Conservation (phyloP, 2,329 filamentous ascomycete genomes). For the Gliomastix tumulicola region DNA sequence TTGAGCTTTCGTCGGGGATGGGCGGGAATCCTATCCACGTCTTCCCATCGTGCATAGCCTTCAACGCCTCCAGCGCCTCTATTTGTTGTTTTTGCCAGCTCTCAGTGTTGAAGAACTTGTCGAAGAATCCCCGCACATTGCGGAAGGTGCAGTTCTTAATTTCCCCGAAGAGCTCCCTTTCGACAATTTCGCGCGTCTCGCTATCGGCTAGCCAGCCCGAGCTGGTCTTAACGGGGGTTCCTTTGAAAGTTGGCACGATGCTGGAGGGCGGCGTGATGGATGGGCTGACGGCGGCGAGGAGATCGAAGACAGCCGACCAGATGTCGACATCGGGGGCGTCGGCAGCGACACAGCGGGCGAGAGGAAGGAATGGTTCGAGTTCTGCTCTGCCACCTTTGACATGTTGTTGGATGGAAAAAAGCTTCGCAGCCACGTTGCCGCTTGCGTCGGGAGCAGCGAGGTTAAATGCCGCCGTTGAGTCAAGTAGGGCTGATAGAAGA, state of each 20-base stretch:
- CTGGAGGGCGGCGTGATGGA: constrained; percentile 3
- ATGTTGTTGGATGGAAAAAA: constrained; percentile 3
- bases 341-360: neutral
- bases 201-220: constrained; percentile 4
- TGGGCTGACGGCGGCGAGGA: constrained; percentile 2
- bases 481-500: constrained; percentile 1
- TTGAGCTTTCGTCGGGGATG: constrained; percentile 5
- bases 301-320: constrained; percentile 4
- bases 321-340: constrained; percentile 3
- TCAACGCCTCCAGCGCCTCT: neutral
- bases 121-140: constrained; percentile 8
- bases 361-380: constrained; percentile 1
- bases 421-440: constrained; percentile 1
- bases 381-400: neutral
- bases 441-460: constrained; percentile 1
- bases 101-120: constrained; percentile 8
- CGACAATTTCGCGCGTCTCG: constrained; percentile 5
- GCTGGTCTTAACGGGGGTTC: constrained; percentile 4
- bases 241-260: constrained; percentile 2
- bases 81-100: constrained; percentile 6
- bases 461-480: constrained; percentile 3
- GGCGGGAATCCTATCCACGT: constrained; percentile 8
- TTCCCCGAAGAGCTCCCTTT: constrained; percentile 5
- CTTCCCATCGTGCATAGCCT: constrained; percentile 6
- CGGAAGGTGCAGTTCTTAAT: constrained; percentile 5